Conservation (phyloP, 2,329 filamentous ascomycete species). For the Clonostachys rhizophaga region DNA sequence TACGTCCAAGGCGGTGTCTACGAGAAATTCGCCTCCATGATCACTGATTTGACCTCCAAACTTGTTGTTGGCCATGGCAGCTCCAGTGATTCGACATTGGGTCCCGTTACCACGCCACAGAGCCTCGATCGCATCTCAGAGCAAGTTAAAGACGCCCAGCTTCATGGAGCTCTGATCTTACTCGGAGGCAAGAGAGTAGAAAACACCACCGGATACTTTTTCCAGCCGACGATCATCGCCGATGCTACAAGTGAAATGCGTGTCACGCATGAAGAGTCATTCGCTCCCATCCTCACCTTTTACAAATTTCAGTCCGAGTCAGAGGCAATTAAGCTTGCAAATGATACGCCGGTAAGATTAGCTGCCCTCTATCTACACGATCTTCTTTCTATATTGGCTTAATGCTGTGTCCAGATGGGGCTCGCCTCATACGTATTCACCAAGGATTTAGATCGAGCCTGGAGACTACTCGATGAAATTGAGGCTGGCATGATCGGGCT, state of each 20-base stretch:
- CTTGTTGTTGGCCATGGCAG: slow-evolving; percentile 43
- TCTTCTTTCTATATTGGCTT: not conserved
- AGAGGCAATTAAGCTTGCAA: slow-evolving; percentile 63
- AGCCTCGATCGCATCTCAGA: slow-evolving; percentile 41
- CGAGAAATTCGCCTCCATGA: slow-evolving; percentile 1
- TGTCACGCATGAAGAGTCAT: slow-evolving; percentile 65
- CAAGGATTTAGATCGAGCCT: slow-evolving; percentile 30
- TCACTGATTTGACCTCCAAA: slow-evolving; percentile 1
- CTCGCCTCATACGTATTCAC: slow-evolving; percentile 70
- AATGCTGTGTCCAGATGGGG: slow-evolving; percentile 41
- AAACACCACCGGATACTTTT: slow-evolving; percentile 49
- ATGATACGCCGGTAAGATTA: slow-evolving; percentile 42
- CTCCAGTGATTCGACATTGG: slow-evolving; percentile 54
- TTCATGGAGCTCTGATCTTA: slow-evolving; percentile 56
- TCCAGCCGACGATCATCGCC: slow-evolving; percentile 63
- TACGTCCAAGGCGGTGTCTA: slow-evolving; percentile 39
- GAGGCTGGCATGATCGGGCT: slow-evolving; percentile 36
- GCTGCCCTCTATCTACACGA: not conserved
- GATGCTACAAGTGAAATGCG: slow-evolving; percentile 64
- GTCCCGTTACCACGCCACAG: slow-evolving; percentile 56
- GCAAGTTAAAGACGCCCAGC: slow-evolving; percentile 60
- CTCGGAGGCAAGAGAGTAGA: slow-evolving; percentile 38
- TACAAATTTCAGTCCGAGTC: slow-evolving; percentile 67
- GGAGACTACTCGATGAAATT: slow-evolving; percentile 39
- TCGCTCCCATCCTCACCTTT: slow-evolving; percentile 65